These are phyloP conservation scores for Chenopodium formosanum DNA, from an alignment of 148 eudicot genomes.

Conservation along the genomic window DNA sequence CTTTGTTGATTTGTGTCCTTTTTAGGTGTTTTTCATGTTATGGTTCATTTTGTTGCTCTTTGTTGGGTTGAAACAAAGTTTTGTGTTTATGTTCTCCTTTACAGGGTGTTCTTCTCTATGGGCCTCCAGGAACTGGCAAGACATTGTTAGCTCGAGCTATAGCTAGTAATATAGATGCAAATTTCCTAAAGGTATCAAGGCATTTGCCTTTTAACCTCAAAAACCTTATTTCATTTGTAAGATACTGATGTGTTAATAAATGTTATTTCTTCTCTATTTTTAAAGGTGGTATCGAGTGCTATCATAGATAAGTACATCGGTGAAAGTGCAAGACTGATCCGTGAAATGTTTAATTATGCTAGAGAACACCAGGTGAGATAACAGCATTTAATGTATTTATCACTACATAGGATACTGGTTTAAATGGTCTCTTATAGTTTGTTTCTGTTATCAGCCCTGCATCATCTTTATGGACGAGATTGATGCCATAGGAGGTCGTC, in stretches of 20 bases:
- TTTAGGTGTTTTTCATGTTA: not conserved
- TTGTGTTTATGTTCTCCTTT: not conserved
- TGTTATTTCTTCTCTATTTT: slow-evolving; percentile 6
- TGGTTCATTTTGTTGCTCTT: not conserved
- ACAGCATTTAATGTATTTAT: not conserved
- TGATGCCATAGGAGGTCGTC: slow-evolving; percentile 97
- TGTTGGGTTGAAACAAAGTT: not conserved
- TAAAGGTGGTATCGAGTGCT: slow-evolving; percentile 94
- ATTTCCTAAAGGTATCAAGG: slow-evolving; percentile 73
- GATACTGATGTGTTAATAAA: not conserved
- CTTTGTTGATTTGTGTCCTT: not conserved
- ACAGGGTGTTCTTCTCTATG: slow-evolving; percentile 99
- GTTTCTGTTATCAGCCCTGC: slow-evolving; percentile 57
- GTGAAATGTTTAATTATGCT: slow-evolving; percentile 98
- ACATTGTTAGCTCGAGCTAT: slow-evolving; percentile 96
- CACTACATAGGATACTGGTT: not conserved
- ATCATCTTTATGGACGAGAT: slow-evolving; percentile 99
- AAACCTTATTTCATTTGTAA: not conserved
- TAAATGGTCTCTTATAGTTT: slow-evolving; percentile 5
- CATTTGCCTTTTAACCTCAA: not conserved
- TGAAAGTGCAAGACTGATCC: slow-evolving; percentile 95
- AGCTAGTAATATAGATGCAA: slow-evolving; percentile 97
- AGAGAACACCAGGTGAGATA: slow-evolving; percentile 86
- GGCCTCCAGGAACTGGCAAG: slow-evolving; percentile 99
- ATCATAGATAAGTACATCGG: slow-evolving; percentile 96